phyloP scores from a whole-genome alignment of 768 basidiomycete species.

The Plicaturopsis crispa region DNA sequence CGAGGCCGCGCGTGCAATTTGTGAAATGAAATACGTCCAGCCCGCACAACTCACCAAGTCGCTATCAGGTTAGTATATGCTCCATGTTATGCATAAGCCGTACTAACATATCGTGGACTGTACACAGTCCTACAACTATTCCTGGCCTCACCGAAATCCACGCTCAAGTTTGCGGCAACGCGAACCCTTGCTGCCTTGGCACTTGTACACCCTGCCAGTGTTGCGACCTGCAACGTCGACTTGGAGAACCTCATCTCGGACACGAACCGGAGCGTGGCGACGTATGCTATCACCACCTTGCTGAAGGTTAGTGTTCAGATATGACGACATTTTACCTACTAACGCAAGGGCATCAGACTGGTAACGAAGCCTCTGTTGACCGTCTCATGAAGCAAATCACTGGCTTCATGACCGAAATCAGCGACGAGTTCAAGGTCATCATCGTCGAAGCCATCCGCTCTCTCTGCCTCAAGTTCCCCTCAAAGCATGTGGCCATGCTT shows the following conservation, averaged over 20 bases:
- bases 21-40: slow-evolving; percentile 87
- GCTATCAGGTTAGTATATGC: slow-evolving; percentile 63
- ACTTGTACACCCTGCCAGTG: slow-evolving; percentile 76
- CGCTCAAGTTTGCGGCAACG: slow-evolving; percentile 95
- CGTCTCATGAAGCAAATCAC: slow-evolving; percentile 99
- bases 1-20: slow-evolving; percentile 95
- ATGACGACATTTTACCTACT: too few species aligned
- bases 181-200: slow-evolving; percentile 90
- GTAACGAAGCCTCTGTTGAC: slow-evolving; percentile 98
- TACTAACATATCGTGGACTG: slow-evolving; percentile 6
- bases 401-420: slow-evolving; percentile 98
- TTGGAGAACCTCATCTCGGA: slow-evolving; percentile 96
- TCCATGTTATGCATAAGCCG: not conserved
- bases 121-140: slow-evolving; percentile 83
- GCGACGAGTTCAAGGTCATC: slow-evolving; percentile 99
- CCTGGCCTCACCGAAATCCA: slow-evolving; percentile 90
- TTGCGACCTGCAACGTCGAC: slow-evolving; percentile 91
- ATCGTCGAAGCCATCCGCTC: slow-evolving; percentile 98
- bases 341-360: slow-evolving; percentile 84
- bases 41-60: slow-evolving; percentile 75
- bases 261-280: slow-evolving; percentile 91
- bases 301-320: slow-evolving; percentile 60
- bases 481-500: slow-evolving; percentile 96
- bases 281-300: slow-evolving; percentile 96
- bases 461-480: slow-evolving; percentile 96